Evolutionary conservation across 176 grass and related monocot genomes (phyloP).

Genomic region (Musa troglodytarum): DNA sequence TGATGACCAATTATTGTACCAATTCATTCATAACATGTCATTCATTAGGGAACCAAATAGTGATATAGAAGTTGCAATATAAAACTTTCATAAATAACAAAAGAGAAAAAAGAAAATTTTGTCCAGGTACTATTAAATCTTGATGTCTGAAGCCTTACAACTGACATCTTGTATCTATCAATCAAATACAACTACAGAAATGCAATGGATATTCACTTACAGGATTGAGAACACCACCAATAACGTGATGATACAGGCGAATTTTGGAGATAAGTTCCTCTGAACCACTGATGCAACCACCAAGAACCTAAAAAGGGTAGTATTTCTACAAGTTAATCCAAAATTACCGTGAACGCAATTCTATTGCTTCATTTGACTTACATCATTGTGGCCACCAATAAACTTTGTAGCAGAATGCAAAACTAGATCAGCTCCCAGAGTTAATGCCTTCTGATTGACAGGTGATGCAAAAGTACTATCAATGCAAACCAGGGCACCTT

Average conservation of each 20-base stretch:
- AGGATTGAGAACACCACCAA: constrained; percentile 73
- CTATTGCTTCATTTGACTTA: constrained; percentile 26
- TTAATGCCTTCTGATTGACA: constrained; percentile 95
- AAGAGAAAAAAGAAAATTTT: neutral
- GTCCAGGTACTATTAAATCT: neutral
- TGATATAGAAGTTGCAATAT: neutral
- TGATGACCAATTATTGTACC: neutral
- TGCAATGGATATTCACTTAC: constrained; percentile 27
- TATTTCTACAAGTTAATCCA: constrained; percentile 1
- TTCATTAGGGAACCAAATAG: no score
- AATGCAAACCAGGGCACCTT: constrained; percentile 88
- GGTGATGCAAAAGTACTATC: constrained; percentile 97
- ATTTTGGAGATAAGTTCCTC: constrained; percentile 42
- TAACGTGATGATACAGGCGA: constrained; percentile 55
- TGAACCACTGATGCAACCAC: constrained; percentile 64
- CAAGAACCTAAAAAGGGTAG: constrained; percentile 42
- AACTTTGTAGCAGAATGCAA: constrained; percentile 98
- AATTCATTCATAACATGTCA: no score
- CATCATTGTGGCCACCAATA: constrained; percentile 96
- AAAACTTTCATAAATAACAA: neutral
- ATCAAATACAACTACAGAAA: neutral
- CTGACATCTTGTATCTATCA: neutral
- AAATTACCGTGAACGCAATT: neutral
- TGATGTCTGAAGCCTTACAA: neutral
- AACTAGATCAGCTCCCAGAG: constrained; percentile 89